phyloP scores from a whole-genome alignment of 1,284 basidiomycete species.

The Tremellales sp. region DNA sequence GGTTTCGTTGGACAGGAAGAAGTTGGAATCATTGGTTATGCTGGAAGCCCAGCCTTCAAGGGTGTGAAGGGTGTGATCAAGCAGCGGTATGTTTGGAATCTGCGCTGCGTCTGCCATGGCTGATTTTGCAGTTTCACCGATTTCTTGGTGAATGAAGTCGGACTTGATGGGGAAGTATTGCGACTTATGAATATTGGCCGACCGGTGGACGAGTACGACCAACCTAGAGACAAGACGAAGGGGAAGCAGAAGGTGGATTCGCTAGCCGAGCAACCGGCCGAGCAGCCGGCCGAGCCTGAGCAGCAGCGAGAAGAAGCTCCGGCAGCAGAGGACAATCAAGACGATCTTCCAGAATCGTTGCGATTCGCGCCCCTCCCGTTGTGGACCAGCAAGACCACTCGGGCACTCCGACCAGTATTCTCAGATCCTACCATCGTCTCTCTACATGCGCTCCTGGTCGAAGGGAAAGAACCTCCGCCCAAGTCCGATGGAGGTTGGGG shows the following conservation, averaged over 20 bases:
- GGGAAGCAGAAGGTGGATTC: conserved; percentile 1
- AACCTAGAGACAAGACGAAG: conserved; percentile 4
- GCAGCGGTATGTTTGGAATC: conserved; percentile 62
- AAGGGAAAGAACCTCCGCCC: conserved; percentile 70
- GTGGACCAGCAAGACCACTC: conserved; percentile 64
- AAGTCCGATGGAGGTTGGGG: conserved; percentile 51
- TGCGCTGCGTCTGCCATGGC: neutral
- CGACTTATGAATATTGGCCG: conserved; percentile 70
- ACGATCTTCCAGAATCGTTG: conserved; percentile 19
- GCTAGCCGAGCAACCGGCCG: neutral
- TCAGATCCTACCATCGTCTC: conserved; percentile 59
- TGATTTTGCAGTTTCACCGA: conserved; percentile 84
- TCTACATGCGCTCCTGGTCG: conserved; percentile 66
- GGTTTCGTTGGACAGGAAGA: conserved; percentile 65
- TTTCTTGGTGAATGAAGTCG: conserved; percentile 86
- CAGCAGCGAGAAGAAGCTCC: neutral
- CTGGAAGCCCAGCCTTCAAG: conserved; percentile 63
- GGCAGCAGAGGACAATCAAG: conserved; percentile 7
- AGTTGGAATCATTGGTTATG: conserved; percentile 87
- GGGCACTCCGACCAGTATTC: conserved; percentile 59
- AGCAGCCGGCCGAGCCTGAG: conserved; percentile 1
- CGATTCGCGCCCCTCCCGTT: conserved; percentile 46
- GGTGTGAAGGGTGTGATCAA: conserved; percentile 85
- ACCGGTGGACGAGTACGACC: conserved; percentile 54
- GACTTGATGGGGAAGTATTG: conserved; percentile 69